These are phyloP conservation scores for Colletotrichum simmondsii DNA, from an alignment of 2,329 filamentous ascomycete species.

Conservation along the genomic window DNA sequence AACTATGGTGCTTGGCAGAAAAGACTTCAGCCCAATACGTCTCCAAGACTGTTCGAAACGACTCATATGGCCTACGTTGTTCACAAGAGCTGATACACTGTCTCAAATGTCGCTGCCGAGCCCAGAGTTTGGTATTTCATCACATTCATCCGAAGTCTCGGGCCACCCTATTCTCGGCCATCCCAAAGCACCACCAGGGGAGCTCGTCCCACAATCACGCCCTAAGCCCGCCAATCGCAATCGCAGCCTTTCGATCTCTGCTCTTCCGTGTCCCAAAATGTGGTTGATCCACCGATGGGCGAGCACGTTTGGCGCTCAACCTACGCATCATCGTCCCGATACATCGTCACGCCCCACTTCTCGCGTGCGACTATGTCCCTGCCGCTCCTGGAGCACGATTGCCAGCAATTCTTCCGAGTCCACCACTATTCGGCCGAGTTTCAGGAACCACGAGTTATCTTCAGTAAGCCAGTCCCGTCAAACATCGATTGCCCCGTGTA, in stretches of 20 bases:
- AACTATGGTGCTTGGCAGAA: not conserved
- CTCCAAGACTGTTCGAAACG: constrained; percentile 18
- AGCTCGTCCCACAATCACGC: not conserved
- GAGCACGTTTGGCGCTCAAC: not conserved
- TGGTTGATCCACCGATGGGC: not conserved
- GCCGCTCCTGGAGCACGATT: not conserved
- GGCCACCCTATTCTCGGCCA: constrained; percentile 8
- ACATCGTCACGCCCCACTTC: constrained; percentile 8
- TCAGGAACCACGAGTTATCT: not conserved
- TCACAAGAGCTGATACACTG: not conserved
- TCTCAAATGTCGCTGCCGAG: constrained; percentile 13
- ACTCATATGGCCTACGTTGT: not conserved
- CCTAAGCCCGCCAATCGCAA: constrained; percentile 25
- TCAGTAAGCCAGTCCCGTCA: not conserved
- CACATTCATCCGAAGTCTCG: constrained; percentile 18
- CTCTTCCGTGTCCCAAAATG: not conserved
- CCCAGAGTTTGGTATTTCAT: not conserved
- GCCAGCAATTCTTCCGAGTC: not conserved
- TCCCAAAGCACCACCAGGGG: not conserved
- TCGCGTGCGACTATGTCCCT: not conserved
- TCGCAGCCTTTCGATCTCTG: not conserved
- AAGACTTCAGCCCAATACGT: not conserved
- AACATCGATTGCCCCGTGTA: not conserved
- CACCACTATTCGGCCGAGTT: not conserved
- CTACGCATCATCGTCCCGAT: not conserved